A percentile compares a stretch with the other conserved stretches of the same genome.
phyloP scores from a whole-genome alignment of 1,284 basidiomycete species.

The Puccinia horiana region DNA sequence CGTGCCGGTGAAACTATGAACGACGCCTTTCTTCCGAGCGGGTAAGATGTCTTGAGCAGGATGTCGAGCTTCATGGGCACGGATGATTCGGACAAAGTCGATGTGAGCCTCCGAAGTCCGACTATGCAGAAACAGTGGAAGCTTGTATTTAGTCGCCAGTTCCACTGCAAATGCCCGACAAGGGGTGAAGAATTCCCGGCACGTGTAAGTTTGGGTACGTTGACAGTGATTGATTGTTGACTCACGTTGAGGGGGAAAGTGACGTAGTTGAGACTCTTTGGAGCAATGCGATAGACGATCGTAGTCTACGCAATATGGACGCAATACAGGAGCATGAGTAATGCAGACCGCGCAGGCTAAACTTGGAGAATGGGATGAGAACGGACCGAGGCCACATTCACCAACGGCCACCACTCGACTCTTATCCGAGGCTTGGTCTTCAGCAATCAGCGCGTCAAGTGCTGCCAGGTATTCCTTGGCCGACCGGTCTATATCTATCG shows the following conservation, averaged over 20 bases:
- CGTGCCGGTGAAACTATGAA: slow-evolving; percentile 82
- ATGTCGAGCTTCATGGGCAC: slow-evolving; percentile 55
- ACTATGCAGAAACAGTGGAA: slow-evolving; percentile 84
- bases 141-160: slow-evolving; percentile 70
- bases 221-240: not conserved
- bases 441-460: slow-evolving; percentile 28
- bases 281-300: slow-evolving; percentile 75
- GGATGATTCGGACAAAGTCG: slow-evolving; percentile 72
- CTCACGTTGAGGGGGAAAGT: slow-evolving; percentile 69
- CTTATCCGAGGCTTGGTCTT: slow-evolving; percentile 22
- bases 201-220: not conserved
- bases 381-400: slow-evolving; percentile 77
- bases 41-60: slow-evolving; percentile 65
- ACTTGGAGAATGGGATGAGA: not conserved
- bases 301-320: slow-evolving; percentile 67
- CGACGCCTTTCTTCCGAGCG: slow-evolving; percentile 72
- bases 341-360: not conserved
- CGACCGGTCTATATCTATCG: not conserved
- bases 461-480: slow-evolving; percentile 16
- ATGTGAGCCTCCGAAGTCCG: slow-evolving; percentile 67
- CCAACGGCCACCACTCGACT: slow-evolving; percentile 72
- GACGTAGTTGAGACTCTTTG: slow-evolving; percentile 67
- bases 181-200: not conserved
- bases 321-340: not conserved
- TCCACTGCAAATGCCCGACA: slow-evolving; percentile 57